Percentiles rank a stretch among this genome's conserved stretches.
Conservation (phyloP, 139 green algal genomes). For the Pleodorina starrii region DNA sequence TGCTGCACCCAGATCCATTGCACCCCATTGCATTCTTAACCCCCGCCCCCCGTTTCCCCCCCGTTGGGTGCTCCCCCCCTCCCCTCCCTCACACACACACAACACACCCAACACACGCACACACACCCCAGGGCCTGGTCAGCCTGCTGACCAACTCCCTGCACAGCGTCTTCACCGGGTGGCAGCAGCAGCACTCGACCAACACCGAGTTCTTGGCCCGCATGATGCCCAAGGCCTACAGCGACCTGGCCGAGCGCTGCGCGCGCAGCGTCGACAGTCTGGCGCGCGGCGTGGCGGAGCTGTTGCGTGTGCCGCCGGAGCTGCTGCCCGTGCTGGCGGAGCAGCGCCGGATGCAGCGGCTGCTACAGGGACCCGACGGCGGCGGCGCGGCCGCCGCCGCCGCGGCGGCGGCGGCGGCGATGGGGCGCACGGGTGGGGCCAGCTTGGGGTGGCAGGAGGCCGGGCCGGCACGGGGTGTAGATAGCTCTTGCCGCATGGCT, state of each 20-base stretch:
- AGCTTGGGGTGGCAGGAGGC: neutral
- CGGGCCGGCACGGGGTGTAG: no score
- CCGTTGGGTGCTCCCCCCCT: neutral
- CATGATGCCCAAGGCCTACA: constrained; percentile 22
- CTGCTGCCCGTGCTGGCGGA: constrained; percentile 31
- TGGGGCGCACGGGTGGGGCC: neutral
- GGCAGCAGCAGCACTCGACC: constrained; percentile 10
- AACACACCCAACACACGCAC: no score
- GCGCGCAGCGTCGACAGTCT: neutral
- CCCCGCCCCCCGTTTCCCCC: neutral
- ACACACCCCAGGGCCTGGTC: constrained; percentile 23
- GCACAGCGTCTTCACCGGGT: neutral
- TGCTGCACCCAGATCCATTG: no score
- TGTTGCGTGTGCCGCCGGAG: constrained; percentile 7
- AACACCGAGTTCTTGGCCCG: constrained; percentile 28
- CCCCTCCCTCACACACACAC: neutral
- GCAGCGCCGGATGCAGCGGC: neutral
- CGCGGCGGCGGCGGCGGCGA: neutral
- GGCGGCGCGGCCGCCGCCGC: neutral
- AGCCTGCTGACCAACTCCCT: neutral
- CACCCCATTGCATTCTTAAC: neutral
- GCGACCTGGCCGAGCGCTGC: neutral
- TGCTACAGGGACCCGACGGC: neutral
- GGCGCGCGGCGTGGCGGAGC: constrained; percentile 7
- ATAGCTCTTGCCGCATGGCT: no score